Base-by-base conservation (phyloP, 1,139 yeast genomes). In the Suhomyces chickasaworum region DNA sequence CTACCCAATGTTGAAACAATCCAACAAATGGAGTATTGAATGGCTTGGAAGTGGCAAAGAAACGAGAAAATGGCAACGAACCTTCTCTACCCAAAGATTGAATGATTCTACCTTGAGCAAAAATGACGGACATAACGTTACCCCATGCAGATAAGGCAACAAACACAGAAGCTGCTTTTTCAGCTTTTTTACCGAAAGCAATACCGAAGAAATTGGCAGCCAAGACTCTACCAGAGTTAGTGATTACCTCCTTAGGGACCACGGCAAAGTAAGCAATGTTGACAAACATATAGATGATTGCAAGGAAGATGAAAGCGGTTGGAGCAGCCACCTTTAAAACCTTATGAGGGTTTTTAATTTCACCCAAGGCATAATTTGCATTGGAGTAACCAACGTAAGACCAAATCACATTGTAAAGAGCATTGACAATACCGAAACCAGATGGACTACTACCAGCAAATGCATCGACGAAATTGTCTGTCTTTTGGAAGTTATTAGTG, bases 351-450 rank as follows among this genome's bases (percentile, higher is more conserved):
- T 75, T 74, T 64, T 81, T 84, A 45, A 84, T 83, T 66, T 87
- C 96, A 56, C 90, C 88, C 48, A 87, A 73, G 10, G 95, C 95
- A 60, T 87, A 87, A 66, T 87, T 86, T 49, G 86, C 93, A 61
- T 88, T 87, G 38, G 86, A 81, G 60, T 83, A 83, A 40, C 89
- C 89, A 52, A 83, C 80, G 57, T 81, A 86, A 1, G 91, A 84
- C 91, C 91, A 86, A 60, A 86, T 86, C 49, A 86, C 89, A 58
- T 85, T 86, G 68, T 86, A 86, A 47, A 86, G 73, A 7, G 93
- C 88, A 58, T 83, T 86, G 49, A 86, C 93, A 42, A 86, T 75
- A 50, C 93, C 93, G 59, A 81, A 86, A 5, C 86, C 91, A 31
- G 83, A 72, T n/a, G 89, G 86, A 39, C 77, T 63, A 22, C 66